A percentile compares a stretch with the other conserved stretches of the same genome.
Conservation (phyloP, 345 rosid species). For the Garcia nutans region DNA sequence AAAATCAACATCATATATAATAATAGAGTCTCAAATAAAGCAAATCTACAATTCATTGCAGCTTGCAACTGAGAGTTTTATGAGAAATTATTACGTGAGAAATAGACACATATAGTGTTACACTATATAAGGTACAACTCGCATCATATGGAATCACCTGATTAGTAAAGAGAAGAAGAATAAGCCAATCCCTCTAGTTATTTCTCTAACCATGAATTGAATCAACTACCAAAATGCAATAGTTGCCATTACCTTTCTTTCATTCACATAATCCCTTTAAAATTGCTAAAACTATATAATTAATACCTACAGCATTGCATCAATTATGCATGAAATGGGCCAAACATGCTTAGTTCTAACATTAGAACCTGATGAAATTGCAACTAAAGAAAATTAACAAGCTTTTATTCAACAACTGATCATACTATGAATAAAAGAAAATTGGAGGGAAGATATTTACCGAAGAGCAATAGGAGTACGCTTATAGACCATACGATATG, state of each 20-base stretch:
- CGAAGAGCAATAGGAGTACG: conserved; percentile 56
- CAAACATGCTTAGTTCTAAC: background rate
- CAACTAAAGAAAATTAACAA: too few relatives aligned
- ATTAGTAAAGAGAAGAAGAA: background rate
- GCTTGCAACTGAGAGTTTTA: too few relatives aligned
- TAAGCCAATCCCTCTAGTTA: background rate
- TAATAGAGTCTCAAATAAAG: background rate
- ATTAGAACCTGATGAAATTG: background rate
- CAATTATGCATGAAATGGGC: background rate
- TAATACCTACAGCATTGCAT: background rate
- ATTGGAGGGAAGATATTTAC: conserved; percentile 30
- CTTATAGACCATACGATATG: conserved; percentile 55
- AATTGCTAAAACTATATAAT: background rate
- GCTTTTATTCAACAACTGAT: too few relatives aligned
- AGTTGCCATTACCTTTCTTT: background rate
- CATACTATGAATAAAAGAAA: background rate
- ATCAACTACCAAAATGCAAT: background rate
- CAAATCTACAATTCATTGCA: background rate
- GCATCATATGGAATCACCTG: background rate
- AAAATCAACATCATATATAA: background rate
- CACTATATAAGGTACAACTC: too few relatives aligned
- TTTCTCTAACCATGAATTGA: background rate
- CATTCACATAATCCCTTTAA: background rate
- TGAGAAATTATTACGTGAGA: too few relatives aligned
- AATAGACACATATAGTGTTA: too few relatives aligned